These are phyloP conservation scores for Parathielavia appendiculata DNA, from an alignment of 495 filamentous ascomycete genomes.

Conservation along the genomic window DNA sequence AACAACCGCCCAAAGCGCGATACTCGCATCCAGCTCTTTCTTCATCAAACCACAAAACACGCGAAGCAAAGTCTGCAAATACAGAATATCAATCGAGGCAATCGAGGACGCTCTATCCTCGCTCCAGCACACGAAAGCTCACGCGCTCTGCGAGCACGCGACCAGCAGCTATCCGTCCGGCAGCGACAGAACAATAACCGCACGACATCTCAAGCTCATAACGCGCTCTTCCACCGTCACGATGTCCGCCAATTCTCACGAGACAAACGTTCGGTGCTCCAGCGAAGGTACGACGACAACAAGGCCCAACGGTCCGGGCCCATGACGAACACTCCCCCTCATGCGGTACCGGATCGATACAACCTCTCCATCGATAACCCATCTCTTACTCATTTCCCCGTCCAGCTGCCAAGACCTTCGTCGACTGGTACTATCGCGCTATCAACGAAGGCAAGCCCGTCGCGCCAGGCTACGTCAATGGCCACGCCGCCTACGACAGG, in stretches of 20 bases:
- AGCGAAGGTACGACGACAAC: constrained; percentile 30
- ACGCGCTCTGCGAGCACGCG: background rate
- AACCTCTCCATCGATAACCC: background rate
- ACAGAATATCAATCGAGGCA: background rate
- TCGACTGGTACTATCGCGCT: constrained; percentile 40
- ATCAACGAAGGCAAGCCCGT: constrained; percentile 35
- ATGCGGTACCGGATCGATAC: constrained; percentile 1
- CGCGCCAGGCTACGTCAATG: constrained; percentile 34
- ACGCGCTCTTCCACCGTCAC: background rate
- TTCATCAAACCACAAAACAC: no score
- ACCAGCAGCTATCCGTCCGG: background rate
- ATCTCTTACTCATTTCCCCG: constrained; percentile 9
- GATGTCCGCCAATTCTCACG: constrained; percentile 15
- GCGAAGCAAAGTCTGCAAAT: background rate
- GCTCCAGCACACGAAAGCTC: background rate
- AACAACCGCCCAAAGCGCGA: no score
- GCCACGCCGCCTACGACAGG: constrained; percentile 30
- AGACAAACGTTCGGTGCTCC: constrained; percentile 24
- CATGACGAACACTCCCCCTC: background rate
- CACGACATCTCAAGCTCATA: background rate
- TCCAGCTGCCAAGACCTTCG: constrained; percentile 38
- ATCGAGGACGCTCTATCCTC: background rate
- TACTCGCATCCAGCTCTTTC: no score
- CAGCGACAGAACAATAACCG: background rate
- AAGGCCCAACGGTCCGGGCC: constrained; percentile 4